Evolutionary conservation across 2,329 filamentous ascomycete species (phyloP), one percentile per base, ranked within the genome.

Genomic region (Alternaria infectoria): DNA sequence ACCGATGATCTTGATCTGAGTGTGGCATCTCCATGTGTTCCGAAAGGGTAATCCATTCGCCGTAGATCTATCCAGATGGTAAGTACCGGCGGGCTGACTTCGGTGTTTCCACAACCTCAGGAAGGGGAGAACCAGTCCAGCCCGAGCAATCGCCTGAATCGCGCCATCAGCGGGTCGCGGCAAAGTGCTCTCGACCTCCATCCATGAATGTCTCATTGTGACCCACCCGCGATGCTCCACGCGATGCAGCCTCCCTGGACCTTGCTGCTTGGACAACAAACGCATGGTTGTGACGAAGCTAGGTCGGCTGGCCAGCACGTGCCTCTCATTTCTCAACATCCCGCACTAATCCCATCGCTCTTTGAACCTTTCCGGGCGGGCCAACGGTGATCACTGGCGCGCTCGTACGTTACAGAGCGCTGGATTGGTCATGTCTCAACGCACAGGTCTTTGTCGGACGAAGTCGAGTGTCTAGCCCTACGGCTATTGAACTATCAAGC

Each of bases 381-480:
- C 25, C 54, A 60, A 59, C 57, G 63, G 46, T 57, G 26, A 65
- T 63, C 62, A 62, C 36, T 71, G 40, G 59, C 40, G 19, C 21
- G 32, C 40, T 54, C 40, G 55, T 55, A 40, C 50, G 32, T 45
- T 46, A 56, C 44, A 54, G 54, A 28, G 25, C 51, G 46, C 43
- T 36, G 62, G 58, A 73, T 74, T 74, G 73, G 73, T 49, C 67
- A 74, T 69, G 74, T 74, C 67, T 71, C 69, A 73, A 58, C 59
- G 66, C 67, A 68, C 62, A 60, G 64, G 43, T 66, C 59, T 67
- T 67, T 56, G 54, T 59, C 62, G 54, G 57, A 57, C 47, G 57
- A 52, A 51, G 55, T 60, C 50, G 58, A 61, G 26, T 47, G 60
- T 56, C 66, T 66, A 55, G 61, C 58, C 55, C 64, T 51, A 60